Conservation (phyloP, 768 basidiomycete species). For the Tylopilus rubrobrunneus region DNA sequence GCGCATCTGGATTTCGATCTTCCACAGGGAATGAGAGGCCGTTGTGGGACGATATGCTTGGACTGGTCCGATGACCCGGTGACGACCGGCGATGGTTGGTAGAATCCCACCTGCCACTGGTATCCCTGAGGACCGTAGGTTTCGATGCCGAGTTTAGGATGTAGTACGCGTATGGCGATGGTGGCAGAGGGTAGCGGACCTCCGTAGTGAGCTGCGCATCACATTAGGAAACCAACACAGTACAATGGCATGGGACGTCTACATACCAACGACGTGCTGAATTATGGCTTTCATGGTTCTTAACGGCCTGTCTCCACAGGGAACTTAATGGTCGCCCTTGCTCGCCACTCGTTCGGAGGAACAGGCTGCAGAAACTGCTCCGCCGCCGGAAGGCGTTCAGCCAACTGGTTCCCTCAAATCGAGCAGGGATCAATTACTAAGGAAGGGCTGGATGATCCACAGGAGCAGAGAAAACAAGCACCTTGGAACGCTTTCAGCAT, state of each 20-base stretch:
- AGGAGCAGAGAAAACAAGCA: constrained; percentile 77
- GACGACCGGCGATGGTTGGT: constrained; percentile 48
- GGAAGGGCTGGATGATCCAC: constrained; percentile 82
- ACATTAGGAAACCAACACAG: constrained; percentile 16
- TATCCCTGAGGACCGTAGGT: constrained; percentile 34
- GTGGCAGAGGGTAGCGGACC: too few relatives aligned
- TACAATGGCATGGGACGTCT: constrained; percentile 1
- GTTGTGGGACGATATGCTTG: constrained; percentile 60
- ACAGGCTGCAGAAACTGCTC: constrained; percentile 93
- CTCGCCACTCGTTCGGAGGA: constrained; percentile 94
- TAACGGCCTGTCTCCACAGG: constrained; percentile 96
- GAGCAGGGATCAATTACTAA: constrained; percentile 60
- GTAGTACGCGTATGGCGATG: constrained; percentile 91
- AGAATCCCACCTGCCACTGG: constrained; percentile 21
- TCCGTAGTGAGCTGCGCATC: constrained; percentile 64
- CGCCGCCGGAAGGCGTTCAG: constrained; percentile 85
- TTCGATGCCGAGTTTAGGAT: constrained; percentile 72
- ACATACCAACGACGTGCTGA: constrained; percentile 93
- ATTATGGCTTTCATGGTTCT: constrained; percentile 98
- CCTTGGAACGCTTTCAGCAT: constrained; percentile 13
- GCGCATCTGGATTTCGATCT: constrained; percentile 85
- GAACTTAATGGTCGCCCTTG: constrained; percentile 87
- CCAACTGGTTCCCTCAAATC: constrained; percentile 84
- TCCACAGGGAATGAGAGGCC: constrained; percentile 53
- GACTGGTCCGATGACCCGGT: constrained; percentile 64